Conservation (phyloP, 2,329 filamentous ascomycete species). For the Calonectria crousiana region DNA sequence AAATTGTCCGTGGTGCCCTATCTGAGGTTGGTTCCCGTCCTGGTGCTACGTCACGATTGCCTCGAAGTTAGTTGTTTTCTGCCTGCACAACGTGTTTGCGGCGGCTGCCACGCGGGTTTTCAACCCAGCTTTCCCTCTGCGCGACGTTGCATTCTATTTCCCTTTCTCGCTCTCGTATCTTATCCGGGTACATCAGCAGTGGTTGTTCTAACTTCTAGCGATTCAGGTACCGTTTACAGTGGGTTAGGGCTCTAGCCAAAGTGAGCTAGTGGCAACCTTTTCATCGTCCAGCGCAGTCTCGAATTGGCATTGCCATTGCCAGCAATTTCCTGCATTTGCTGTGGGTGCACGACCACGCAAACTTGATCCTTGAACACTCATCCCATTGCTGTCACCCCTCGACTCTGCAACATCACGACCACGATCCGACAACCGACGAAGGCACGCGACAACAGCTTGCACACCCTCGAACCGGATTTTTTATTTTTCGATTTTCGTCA, state of each 20-base stretch:
- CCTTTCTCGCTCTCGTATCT: slow-evolving; percentile 14
- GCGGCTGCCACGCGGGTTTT: background rate
- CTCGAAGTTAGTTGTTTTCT: slow-evolving; percentile 5
- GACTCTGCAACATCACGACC: slow-evolving; percentile 26
- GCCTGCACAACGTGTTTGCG: background rate
- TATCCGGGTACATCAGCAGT: slow-evolving; percentile 3
- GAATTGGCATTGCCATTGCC: slow-evolving; percentile 46
- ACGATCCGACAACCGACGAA: slow-evolving; percentile 21
- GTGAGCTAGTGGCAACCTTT: slow-evolving; percentile 36
- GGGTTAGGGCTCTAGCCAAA: slow-evolving; percentile 35
- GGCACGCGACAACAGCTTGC: slow-evolving; percentile 1
- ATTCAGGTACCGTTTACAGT: slow-evolving; percentile 44
- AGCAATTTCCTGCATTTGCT: slow-evolving; percentile 54
- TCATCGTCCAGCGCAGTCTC: slow-evolving; percentile 37
- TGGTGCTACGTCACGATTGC: slow-evolving; percentile 35
- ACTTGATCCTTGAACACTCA: slow-evolving; percentile 37
- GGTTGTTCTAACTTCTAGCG: slow-evolving; percentile 28
- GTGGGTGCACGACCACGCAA: slow-evolving; percentile 32
- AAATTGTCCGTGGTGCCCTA: slow-evolving; percentile 42
- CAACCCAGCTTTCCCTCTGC: background rate
- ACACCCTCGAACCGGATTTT: slow-evolving; percentile 12
- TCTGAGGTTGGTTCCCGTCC: slow-evolving; percentile 33
- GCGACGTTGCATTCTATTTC: slow-evolving; percentile 4
- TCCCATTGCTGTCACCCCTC: slow-evolving; percentile 30
- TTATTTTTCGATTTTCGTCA: background rate